Percentiles rank a stretch among this genome's conserved stretches.
phyloP scores from a whole-genome alignment of 2,329 filamentous ascomycete species.

The Cladophialophora bantiana region DNA sequence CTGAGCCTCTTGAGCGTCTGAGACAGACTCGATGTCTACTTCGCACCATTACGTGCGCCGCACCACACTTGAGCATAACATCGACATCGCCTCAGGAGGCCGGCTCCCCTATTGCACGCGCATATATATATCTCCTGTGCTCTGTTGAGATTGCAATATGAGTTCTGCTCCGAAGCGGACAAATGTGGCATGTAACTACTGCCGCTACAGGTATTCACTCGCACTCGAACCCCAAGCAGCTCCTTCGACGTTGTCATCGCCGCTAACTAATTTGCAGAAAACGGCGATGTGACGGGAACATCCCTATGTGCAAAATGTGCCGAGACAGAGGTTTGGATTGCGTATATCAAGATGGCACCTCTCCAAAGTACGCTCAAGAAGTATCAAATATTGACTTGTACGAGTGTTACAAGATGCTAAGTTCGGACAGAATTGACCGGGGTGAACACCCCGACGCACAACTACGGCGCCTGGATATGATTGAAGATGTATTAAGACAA shows the following conservation, averaged over 20 bases:
- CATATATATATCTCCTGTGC: background rate
- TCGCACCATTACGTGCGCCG: too few relatives aligned
- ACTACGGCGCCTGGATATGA: background rate
- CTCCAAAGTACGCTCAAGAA: background rate
- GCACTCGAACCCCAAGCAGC: background rate
- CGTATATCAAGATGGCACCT: background rate
- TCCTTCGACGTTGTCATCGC: background rate
- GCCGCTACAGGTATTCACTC: constrained; percentile 4
- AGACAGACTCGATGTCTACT: too few relatives aligned
- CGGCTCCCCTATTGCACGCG: too few relatives aligned
- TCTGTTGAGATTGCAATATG: background rate
- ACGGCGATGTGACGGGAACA: constrained; percentile 3
- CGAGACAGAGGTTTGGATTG: background rate
- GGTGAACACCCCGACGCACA: background rate
- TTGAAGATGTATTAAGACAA: background rate
- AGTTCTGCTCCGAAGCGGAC: background rate
- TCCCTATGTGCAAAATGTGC: background rate
- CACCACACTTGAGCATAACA: too few relatives aligned
- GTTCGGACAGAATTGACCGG: background rate
- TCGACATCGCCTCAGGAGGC: too few relatives aligned
- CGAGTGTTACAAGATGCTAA: background rate
- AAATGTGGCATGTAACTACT: constrained; percentile 10
- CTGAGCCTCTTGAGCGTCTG: too few relatives aligned
- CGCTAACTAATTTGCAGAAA: background rate
- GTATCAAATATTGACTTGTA: background rate